Percentiles rank a stretch among this genome's conserved stretches.
Evolutionary conservation across 306 rosid genomes (phyloP).

Genomic region (Malus sylvestris): DNA sequence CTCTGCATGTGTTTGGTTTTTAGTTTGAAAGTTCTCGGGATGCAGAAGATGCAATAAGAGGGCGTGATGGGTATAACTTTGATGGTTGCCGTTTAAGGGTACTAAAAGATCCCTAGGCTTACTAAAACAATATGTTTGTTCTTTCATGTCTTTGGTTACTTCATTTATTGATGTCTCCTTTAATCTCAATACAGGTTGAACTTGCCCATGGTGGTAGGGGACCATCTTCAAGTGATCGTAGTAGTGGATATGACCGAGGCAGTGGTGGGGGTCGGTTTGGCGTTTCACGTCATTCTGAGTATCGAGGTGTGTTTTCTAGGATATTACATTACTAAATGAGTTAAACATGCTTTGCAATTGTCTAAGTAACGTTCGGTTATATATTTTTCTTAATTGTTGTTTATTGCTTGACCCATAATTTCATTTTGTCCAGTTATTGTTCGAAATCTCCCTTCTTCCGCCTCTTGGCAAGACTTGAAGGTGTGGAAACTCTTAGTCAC

Average conservation of each 20-base stretch:
- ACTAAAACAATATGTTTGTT: neutral
- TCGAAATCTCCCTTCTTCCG: conserved; percentile 97
- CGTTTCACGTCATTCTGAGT: conserved; percentile 89
- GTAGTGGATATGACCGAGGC: conserved; percentile 62
- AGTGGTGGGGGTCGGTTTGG: conserved; percentile 73
- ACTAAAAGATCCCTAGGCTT: conserved; percentile 4
- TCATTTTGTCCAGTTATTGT: conserved; percentile 61
- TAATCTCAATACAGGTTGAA: conserved; percentile 62
- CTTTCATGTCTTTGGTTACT: neutral
- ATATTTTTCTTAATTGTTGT: neutral
- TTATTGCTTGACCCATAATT: conserved; percentile 5
- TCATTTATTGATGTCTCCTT: neutral
- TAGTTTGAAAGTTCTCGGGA: conserved; percentile 95
- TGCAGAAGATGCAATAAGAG: conserved; percentile 94
- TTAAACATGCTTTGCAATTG: neutral
- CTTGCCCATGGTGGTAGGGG: conserved; percentile 99
- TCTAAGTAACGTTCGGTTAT: neutral
- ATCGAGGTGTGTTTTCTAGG: conserved; percentile 49
- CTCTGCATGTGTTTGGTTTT: conserved; percentile 13
- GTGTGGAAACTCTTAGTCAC: conserved; percentile 26
- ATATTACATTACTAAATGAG: neutral
- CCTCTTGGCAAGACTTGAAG: conserved; percentile 99
- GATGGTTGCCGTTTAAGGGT: conserved; percentile 98
- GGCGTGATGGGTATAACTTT: conserved; percentile 95
- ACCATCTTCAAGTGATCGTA: conserved; percentile 87